These are phyloP conservation scores for Lizanozyma gosingica DNA, from an alignment of 1,139 yeast species.

Conservation along the genomic window DNA sequence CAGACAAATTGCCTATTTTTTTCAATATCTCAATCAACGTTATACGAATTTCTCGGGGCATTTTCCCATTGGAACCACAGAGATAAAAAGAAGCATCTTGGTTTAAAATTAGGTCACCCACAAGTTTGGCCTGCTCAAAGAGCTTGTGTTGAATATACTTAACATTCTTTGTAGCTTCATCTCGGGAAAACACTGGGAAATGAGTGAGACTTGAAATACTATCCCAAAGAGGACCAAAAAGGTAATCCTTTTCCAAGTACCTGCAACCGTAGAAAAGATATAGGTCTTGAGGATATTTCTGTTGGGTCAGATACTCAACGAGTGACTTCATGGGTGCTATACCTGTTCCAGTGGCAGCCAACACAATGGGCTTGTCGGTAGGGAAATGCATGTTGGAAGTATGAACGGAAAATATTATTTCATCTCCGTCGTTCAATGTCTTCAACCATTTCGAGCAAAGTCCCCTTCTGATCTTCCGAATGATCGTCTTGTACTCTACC, in stretches of 20 bases:
- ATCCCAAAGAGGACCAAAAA: slow-evolving; percentile 53
- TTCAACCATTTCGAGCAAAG: slow-evolving; percentile 76
- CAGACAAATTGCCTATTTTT: slow-evolving; percentile 28
- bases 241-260: slow-evolving; percentile 52
- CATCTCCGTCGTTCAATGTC: slow-evolving; percentile 36
- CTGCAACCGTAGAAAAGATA: slow-evolving; percentile 75
- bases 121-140: slow-evolving; percentile 35
- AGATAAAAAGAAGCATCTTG: slow-evolving; percentile 56
- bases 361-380: slow-evolving; percentile 42
- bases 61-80: slow-evolving; percentile 90
- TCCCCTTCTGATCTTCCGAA: slow-evolving; percentile 70
- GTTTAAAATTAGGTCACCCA: slow-evolving; percentile 47
- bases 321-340: slow-evolving; percentile 80
- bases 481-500: slow-evolving; percentile 78
- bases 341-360: slow-evolving; percentile 90
- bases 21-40: slow-evolving; percentile 58
- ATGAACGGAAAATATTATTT: slow-evolving; percentile 48
- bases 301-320: slow-evolving; percentile 27
- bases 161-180: slow-evolving; percentile 22
- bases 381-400: slow-evolving; percentile 32
- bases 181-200: slow-evolving; percentile 58
- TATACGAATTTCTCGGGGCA: slow-evolving; percentile 85
- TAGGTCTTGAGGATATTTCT: slow-evolving; percentile 17
- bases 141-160: slow-evolving; percentile 72
- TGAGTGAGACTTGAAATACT: slow-evolving; percentile 26